Percentiles rank a stretch among this genome's conserved stretches.
Conservation (phyloP, 2,329 filamentous ascomycete genomes). For the Penicillium sp. region DNA sequence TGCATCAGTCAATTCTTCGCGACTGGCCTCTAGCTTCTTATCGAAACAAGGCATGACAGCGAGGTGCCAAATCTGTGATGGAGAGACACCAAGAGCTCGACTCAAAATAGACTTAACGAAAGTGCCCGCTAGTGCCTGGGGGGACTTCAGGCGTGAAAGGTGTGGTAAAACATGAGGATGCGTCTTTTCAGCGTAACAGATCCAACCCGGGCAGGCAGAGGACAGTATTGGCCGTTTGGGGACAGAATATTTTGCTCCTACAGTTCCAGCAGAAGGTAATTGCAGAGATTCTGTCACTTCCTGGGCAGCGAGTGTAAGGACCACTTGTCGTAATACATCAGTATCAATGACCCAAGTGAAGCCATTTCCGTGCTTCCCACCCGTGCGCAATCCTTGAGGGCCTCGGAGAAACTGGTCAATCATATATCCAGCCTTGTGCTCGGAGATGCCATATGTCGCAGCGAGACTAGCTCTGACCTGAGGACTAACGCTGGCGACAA, state of each 20-base stretch:
- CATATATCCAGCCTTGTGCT: constrained; percentile 73
- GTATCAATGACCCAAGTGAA: constrained; percentile 93
- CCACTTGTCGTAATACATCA: constrained; percentile 74
- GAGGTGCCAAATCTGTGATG: constrained; percentile 85
- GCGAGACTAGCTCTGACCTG: constrained; percentile 87
- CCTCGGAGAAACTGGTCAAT: constrained; percentile 75
- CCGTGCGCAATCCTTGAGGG: constrained; percentile 61
- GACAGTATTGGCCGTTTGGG: constrained; percentile 57
- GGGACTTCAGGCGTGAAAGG: constrained; percentile 85
- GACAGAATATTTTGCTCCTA: constrained; percentile 19
- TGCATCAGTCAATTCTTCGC: constrained; percentile 81
- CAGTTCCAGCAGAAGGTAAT: constrained; percentile 13
- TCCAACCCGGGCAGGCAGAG: constrained; percentile 93
- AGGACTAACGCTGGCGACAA: constrained; percentile 88
- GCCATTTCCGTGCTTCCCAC: constrained; percentile 67
- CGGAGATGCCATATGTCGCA: constrained; percentile 72
- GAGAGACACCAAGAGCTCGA: constrained; percentile 65
- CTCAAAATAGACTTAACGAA: constrained; percentile 83
- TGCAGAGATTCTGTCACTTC: constrained; percentile 55
- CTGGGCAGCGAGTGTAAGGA: constrained; percentile 73
- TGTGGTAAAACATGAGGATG: constrained; percentile 91
- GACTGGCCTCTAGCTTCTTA: constrained; percentile 95
- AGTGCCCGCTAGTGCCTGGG: constrained; percentile 86
- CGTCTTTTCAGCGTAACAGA: constrained; percentile 98
- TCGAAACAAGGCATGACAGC: constrained; percentile 99